Conservation (phyloP, 345 rosid species). For the Lenwebbia sp. region DNA sequence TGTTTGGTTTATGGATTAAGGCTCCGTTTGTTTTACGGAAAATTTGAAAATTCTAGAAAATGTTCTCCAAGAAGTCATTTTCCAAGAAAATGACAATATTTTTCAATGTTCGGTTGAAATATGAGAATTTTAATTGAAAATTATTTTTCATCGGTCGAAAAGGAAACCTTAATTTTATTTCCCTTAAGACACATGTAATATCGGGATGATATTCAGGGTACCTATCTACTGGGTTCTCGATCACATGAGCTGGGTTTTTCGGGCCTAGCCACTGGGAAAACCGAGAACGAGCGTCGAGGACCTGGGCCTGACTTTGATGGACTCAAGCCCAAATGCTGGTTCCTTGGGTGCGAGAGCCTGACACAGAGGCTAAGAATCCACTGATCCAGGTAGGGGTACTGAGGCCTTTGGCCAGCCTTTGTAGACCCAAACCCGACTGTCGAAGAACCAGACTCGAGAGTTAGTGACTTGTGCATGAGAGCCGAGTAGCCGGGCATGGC, state of each 20-base stretch:
- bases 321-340: no score
- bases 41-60: background rate
- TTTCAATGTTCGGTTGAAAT: accelerated
- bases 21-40: background rate
- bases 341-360: background rate
- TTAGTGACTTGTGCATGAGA: background rate
- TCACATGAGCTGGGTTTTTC: accelerated
- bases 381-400: accelerated
- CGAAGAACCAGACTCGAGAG: background rate
- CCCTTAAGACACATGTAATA: background rate
- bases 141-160: background rate
- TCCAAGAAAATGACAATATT: no score
- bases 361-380: no score
- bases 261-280: no score
- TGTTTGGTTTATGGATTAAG: background rate
- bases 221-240: accelerated
- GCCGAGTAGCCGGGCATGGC: background rate
- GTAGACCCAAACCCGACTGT: background rate
- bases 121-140: background rate
- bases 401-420: background rate
- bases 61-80: background rate
- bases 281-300: no score
- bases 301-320: no score
- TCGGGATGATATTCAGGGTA: background rate
- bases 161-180: background rate